phyloP scores from a whole-genome alignment of 768 basidiomycete species.

The Agaricus subrufescens region DNA sequence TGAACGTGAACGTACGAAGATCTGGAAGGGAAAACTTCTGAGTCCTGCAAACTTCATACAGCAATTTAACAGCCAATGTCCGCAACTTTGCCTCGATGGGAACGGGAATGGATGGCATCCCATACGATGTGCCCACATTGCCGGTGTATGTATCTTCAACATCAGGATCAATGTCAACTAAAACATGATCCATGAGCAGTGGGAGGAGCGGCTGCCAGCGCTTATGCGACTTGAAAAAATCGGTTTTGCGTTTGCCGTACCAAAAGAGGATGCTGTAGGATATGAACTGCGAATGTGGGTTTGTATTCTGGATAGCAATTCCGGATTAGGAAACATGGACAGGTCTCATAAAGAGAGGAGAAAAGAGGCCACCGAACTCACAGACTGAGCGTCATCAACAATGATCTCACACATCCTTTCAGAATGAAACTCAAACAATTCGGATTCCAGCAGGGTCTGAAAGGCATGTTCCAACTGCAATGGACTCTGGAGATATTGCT shows the following conservation, averaged over 20 bases:
- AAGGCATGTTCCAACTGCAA: slow-evolving; percentile 84
- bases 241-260: slow-evolving; percentile 63
- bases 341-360: slow-evolving; percentile 3
- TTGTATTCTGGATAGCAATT: slow-evolving; percentile 53
- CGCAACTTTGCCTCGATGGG: slow-evolving; percentile 85
- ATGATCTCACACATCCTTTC: slow-evolving; percentile 87
- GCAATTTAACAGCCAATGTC: slow-evolving; percentile 60
- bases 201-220: slow-evolving; percentile 83
- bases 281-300: slow-evolving; percentile 81
- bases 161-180: slow-evolving; percentile 77
- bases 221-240: slow-evolving; percentile 74
- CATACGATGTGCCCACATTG: slow-evolving; percentile 30
- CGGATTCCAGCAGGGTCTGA: slow-evolving; percentile 70
- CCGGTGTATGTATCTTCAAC: slow-evolving; percentile 58
- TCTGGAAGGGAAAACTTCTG: slow-evolving; percentile 78
- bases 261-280: slow-evolving; percentile 72
- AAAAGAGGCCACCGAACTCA: slow-evolving; percentile 28
- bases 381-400: slow-evolving; percentile 61
- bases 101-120: slow-evolving; percentile 40
- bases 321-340: neutral
- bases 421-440: slow-evolving; percentile 87
- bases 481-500: slow-evolving; percentile 81
- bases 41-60: slow-evolving; percentile 93
- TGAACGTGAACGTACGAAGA: slow-evolving; percentile 52
- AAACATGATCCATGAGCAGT: slow-evolving; percentile 78